Base-by-base conservation (phyloP, 192 early-diverging fungal species). In the Backusella australiensis region DNA sequence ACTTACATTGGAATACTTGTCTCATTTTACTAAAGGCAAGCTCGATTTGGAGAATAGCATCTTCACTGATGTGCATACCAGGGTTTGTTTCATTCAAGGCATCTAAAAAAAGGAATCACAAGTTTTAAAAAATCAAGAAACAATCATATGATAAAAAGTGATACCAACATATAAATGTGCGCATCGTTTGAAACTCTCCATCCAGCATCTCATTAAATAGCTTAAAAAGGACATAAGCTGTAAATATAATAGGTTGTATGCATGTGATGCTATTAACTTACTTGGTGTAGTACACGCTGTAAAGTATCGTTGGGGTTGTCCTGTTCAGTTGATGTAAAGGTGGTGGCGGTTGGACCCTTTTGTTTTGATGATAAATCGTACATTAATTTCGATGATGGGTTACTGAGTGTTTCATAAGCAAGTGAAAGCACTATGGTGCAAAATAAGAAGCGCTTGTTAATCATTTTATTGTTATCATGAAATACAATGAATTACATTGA, bases 171-270 rank as follows among this genome's bases (percentile, higher is more conserved):
- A 89, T 85, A 81, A 89, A 86, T 34, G 86, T 80, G 2, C 88
- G 78, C 38, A 89, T 85, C 39, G 83, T 86, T 67, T 89, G 86
- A 74, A 89, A 89, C 72, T 89, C 88, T 46, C 88, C 88, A 71
- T 89, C 88, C 83, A 89, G 82, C 67, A 89, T 87, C 75, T 89
- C 88, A 38, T 86, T 82, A 67, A 89, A 89, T 49, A 85, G 56
- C 83, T 85, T 59, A 34, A 67, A 73, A 53, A 39, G 29, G 66
- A 32, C 21, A 49, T 49, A 46, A 38, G 39, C 29, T 34, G 14
- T 75, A 44, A 23, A 73, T 34, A 34, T 49, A 56, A 69, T 53
- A 67, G 32, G 32, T n/a, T 8, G 69, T 34, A 35, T n/a, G 14
- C 34, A 65, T 39, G 19, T 52, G 14, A 17, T 8, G 5, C 0